These are phyloP conservation scores for Dactylis glomerata DNA, from an alignment of 176 grass and related monocot genomes.

Conservation along the genomic window DNA sequence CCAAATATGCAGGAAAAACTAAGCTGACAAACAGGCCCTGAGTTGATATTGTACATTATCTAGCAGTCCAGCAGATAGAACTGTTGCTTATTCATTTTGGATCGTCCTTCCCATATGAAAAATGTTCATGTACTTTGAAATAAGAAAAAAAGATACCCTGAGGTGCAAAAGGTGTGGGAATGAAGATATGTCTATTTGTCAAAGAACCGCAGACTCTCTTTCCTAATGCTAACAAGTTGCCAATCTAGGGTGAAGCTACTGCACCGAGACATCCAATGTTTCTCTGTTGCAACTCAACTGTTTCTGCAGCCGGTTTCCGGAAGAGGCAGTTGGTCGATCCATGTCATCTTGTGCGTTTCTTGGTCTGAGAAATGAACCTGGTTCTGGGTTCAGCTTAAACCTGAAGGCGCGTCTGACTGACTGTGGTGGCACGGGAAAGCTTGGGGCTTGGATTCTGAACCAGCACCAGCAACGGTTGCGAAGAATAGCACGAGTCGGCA, in stretches of 20 bases:
- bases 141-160: background rate
- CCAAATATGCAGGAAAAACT: background rate
- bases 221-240: slow-evolving; percentile 9
- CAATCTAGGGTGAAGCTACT: background rate
- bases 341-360: background rate
- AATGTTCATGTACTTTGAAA: background rate
- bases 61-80: background rate
- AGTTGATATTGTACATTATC: background rate
- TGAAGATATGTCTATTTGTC: background rate
- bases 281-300: slow-evolving; percentile 6
- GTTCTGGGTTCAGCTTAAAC: slow-evolving; percentile 27
- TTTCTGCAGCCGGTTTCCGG: background rate
- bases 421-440: background rate
- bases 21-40: background rate
- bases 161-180: background rate
- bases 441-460: slow-evolving; percentile 66
- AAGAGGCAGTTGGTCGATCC: slow-evolving; percentile 16
- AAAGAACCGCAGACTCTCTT: background rate
- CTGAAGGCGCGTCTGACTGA: background rate
- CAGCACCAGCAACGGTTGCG: slow-evolving; percentile 60
- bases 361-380: slow-evolving; percentile 18
- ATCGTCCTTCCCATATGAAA: background rate
- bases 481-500: slow-evolving; percentile 25
- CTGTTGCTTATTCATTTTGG: background rate
- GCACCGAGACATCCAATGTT: background rate